phyloP scores from a whole-genome alignment of 768 basidiomycete genomes.

The Lyophyllum atratum region DNA sequence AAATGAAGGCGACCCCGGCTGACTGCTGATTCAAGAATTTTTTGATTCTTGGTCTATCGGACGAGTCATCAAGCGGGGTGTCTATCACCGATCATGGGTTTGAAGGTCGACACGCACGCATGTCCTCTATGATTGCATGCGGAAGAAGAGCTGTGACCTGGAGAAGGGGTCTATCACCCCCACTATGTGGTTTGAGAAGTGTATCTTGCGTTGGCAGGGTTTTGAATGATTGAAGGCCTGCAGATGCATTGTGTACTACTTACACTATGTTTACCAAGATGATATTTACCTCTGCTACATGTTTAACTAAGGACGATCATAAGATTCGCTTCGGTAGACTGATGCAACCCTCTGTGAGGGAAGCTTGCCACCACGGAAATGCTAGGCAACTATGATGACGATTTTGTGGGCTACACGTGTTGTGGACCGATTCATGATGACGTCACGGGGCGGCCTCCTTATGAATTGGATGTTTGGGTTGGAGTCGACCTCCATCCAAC shows the following conservation, averaged over 20 bases:
- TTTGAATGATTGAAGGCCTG: no score
- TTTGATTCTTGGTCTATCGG: background rate
- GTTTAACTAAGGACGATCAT: no score
- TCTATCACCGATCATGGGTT: constrained; percentile 2
- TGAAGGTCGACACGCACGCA: background rate
- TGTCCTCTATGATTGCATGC: background rate
- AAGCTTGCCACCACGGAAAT: no score
- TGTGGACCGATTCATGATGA: constrained; percentile 9
- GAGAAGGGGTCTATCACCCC: background rate
- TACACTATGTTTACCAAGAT: no score
- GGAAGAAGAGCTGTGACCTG: background rate
- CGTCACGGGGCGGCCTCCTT: constrained; percentile 17
- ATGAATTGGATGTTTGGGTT: constrained; percentile 9
- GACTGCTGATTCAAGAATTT: background rate
- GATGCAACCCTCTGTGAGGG: no score
- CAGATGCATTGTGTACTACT: no score
- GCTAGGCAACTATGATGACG: no score
- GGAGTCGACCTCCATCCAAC: background rate
- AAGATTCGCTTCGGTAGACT: no score
- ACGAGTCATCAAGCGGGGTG: background rate
- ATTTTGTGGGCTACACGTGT: background rate
- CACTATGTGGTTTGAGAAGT: no score
- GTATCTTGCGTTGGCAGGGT: no score
- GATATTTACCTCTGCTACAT: no score
- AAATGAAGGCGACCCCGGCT: background rate